Base-by-base conservation (phyloP, 345 rosid genomes). In the Salix suchowensis region DNA sequence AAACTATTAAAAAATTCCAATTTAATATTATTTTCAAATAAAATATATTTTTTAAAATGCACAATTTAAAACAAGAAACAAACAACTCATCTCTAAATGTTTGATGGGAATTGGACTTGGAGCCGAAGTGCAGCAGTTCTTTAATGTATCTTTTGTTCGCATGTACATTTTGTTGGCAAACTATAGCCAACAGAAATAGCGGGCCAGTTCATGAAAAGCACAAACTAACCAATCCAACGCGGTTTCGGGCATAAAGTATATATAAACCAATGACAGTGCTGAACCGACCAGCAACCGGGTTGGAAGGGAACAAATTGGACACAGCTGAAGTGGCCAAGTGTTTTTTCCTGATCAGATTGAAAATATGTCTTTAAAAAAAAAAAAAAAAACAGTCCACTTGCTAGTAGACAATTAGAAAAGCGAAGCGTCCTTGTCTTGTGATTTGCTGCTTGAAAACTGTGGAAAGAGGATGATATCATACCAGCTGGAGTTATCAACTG, bases 401-500 rank as follows among this genome's bases (percentile, higher is more conserved):
- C 15, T 2, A 71, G 83, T 15, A 55, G 61, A 55, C 61, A n/a
- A n/a, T n/a, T 58, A 23, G 4, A 1, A 1, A 10, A 3, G 64
- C 5, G 24, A 23, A 23, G 4, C 12, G 64, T 58, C 64, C 64
- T 58, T 19, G 62, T 55, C 4, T 11, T 58, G n/a, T 10, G 26
- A n/a, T 55, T 9, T 23, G 12, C 64, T 58, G 28, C 42, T 42
- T 26, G 4, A 12, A 40, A 11, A 21, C 70, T n/a, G 6, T 6
- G 18, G 46, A 40, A 73, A 74, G 37, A 5, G 37, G 6, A 36
- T 36, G 37, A 36, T 44, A 28, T 40, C 65, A 28, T 71, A 82
- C 80, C 82, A 83, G 85, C 83, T 77, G 28, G 52, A 36, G 70
- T 48, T 18, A 67, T 78, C 83, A 86, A 86, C 85, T 72, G 83